Evolutionary conservation across 495 filamentous ascomycete species (phyloP), one percentile per base, ranked within the genome.

Genomic region (Xylaria flabelliformis): DNA sequence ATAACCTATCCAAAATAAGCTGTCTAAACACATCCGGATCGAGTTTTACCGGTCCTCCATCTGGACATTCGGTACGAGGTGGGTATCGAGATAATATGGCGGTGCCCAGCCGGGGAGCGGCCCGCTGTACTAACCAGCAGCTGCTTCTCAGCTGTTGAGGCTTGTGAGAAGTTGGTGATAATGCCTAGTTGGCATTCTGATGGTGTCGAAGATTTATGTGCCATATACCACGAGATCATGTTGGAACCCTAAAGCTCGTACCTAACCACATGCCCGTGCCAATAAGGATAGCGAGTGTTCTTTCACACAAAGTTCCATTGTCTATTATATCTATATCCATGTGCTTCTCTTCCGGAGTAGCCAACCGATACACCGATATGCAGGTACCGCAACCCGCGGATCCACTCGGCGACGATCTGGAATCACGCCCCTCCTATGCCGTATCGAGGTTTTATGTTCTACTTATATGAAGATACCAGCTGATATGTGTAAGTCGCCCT

Each of bases 361-460:
- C 73, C 73, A 77, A 73, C 77, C 77, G 77, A 79, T 75, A 74
- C 77, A 74, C 77, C 77, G 77, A 74, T 75, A 79, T 79, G 77
- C 77, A 79, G 76, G 77, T 77, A 77, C 77, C 77, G 75, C 75
- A 76, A 77, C 74, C 73, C 75, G 72, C 72, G 74, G 75, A 72
- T 53, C 70, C 70, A 72, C 70, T 67, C 53, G 62, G 48, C 70
- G 70, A 51, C 70, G 70, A 72, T 72, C 70, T 66, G 24, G 65
- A 64, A 66, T 50, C 61, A 42, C 62, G 56, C 51, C 66, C 62
- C 69, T 34, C 34, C 21, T 65, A 19, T 46, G 48, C 48, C 42
- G 41, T 55, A 29, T 64, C 68, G 46, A 41, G 46, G 59, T 56
- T 62, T 56, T 51, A 70, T 42, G 29, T 39, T 29, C 21, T 1